These are phyloP conservation scores for Talaromyces sp. DNA, from an alignment of 2,329 filamentous ascomycete genomes.

Conservation along the genomic window DNA sequence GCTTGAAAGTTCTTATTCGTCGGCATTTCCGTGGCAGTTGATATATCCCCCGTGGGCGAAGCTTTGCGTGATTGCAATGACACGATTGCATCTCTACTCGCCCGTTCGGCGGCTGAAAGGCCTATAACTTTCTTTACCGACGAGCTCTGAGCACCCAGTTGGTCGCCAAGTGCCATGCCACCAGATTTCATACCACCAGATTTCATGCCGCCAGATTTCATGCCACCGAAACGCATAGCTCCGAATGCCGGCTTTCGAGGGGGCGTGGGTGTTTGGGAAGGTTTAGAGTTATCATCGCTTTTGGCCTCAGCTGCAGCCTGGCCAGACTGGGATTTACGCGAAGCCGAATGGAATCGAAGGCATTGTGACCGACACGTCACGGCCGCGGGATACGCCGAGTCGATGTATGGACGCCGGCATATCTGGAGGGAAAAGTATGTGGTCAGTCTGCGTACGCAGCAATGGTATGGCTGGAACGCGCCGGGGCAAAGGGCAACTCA, in stretches of 20 bases:
- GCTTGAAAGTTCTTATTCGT: background rate
- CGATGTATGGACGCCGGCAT: conserved; percentile 33
- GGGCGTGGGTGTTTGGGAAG: background rate
- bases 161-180: background rate
- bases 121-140: conserved; percentile 17
- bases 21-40: background rate
- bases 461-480: background rate
- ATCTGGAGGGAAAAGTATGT: conserved; percentile 17
- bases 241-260: background rate
- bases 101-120: conserved; percentile 28
- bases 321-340: conserved; percentile 22
- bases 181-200: background rate
- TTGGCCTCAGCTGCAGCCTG: conserved; percentile 19
- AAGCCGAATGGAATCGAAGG: conserved; percentile 31
- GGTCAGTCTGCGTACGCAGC: background rate
- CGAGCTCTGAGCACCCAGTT: conserved; percentile 17
- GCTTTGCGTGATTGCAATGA: conserved; percentile 1
- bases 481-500: conserved; percentile 9
- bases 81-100: conserved; percentile 24
- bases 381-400: conserved; percentile 31
- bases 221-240: background rate
- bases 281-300: conserved; percentile 15
- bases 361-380: conserved; percentile 22
- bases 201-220: background rate
- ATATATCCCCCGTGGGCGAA: background rate